Conservation (phyloP, 345 rosid species). For the Noccaea caerulescens region DNA sequence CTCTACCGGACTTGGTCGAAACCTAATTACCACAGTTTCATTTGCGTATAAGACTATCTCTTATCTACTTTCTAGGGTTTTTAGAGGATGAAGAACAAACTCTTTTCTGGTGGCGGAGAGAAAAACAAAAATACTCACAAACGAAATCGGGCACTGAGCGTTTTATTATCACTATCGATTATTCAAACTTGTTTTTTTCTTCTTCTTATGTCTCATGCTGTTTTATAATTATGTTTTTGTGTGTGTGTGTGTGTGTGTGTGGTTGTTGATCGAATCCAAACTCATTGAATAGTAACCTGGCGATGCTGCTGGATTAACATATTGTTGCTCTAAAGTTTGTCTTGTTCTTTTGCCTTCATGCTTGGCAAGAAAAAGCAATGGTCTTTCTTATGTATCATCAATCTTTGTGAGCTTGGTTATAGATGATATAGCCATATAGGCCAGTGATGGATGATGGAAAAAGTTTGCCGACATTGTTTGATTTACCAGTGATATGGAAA, state of each 20-base stretch:
- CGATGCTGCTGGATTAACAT: neutral
- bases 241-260: neutral
- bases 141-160: neutral
- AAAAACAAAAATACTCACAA: neutral
- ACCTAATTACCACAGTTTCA: neutral
- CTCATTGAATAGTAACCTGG: neutral
- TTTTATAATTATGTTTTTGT: neutral
- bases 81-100: neutral
- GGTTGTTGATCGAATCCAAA: neutral
- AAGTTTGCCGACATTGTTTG: conserved; percentile 42
- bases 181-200: neutral
- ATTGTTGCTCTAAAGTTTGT: neutral
- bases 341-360: neutral
- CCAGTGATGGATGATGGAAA: conserved; percentile 44
- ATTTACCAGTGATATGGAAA: conserved; percentile 19
- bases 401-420: neutral
- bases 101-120: conserved; percentile 4
- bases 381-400: neutral
- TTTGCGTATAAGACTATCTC: neutral
- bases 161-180: neutral
- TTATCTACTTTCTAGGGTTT: conserved; percentile 28
- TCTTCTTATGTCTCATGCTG: neutral
- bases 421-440: neutral
- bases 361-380: neutral
- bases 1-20: neutral